A percentile compares a stretch with the other conserved stretches of the same genome.
These are phyloP conservation scores for Exsudoporus frostii DNA, from an alignment of 768 basidiomycete genomes.

Conservation along the genomic window DNA sequence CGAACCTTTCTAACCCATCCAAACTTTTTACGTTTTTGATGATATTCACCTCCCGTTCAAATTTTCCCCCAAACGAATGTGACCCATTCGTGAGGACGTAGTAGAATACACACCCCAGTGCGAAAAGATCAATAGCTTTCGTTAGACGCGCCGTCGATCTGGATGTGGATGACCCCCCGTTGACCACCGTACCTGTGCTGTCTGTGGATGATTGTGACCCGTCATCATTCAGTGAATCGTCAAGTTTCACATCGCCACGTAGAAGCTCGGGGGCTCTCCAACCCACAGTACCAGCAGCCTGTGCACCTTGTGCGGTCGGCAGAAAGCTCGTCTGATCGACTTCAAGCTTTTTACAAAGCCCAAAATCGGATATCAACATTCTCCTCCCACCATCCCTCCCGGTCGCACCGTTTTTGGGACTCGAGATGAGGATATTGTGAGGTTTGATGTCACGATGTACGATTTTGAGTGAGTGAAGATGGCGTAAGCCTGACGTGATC, in stretches of 20 bases:
- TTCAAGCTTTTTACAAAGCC: conserved; percentile 92
- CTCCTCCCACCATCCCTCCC: conserved; percentile 50
- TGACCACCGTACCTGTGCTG: conserved; percentile 51
- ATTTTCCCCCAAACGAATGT: conserved; percentile 93
- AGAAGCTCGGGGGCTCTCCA: conserved; percentile 98
- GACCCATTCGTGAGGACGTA: conserved; percentile 86
- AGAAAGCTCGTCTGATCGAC: conserved; percentile 95
- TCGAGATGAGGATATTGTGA: conserved; percentile 91
- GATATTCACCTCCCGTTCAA: conserved; percentile 93
- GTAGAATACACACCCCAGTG: conserved; percentile 92
- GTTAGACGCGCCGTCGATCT: conserved; percentile 66
- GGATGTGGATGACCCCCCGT: conserved; percentile 13
- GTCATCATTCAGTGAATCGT: conserved; percentile 66
- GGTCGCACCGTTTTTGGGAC: conserved; percentile 50
- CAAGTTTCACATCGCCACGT: conserved; percentile 88
- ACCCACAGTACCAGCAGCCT: conserved; percentile 91
- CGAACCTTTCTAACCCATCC: conserved; percentile 70
- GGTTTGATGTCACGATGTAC: conserved; percentile 99
- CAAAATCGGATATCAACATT: conserved; percentile 97
- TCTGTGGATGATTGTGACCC: conserved; percentile 65
- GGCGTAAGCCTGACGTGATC: conserved; percentile 82
- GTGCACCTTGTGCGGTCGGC: conserved; percentile 85
- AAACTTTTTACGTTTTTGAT: conserved; percentile 75
- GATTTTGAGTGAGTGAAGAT: conserved; percentile 91
- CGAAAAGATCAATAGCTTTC: conserved; percentile 95